phyloP scores from a whole-genome alignment of 192 early-diverging fungal species.

The Podila clonocystis region DNA sequence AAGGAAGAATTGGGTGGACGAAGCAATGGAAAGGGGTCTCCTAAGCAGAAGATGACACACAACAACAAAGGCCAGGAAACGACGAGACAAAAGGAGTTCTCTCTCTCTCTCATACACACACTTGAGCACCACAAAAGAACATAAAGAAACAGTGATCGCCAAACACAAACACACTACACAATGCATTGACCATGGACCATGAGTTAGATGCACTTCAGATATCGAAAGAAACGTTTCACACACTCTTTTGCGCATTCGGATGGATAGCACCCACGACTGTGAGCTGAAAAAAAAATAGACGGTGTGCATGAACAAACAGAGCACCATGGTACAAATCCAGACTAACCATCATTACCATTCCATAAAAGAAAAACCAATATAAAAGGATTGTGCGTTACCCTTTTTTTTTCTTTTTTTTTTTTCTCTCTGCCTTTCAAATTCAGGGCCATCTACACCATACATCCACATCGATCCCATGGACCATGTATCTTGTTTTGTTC shows the following conservation, averaged over 20 bases:
- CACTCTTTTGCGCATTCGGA: not conserved
- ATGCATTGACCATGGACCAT: not conserved
- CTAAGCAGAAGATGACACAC: too few species aligned
- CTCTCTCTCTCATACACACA: not conserved
- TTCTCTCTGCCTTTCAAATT: constrained; percentile 1
- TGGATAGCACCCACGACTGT: not conserved
- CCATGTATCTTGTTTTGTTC: too few species aligned
- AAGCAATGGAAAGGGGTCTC: too few species aligned
- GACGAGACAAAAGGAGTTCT: too few species aligned
- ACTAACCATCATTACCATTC: not conserved
- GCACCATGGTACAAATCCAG: not conserved
- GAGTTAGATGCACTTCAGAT: not conserved
- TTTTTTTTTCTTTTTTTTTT: constrained; percentile 5
- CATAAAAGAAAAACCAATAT: not conserved
- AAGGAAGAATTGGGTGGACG: too few species aligned
- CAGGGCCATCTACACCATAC: not conserved
- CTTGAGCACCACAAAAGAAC: not conserved
- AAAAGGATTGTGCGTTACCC: not conserved
- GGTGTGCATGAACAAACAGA: not conserved
- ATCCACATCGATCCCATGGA: constrained; percentile 1
- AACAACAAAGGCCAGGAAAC: too few species aligned
- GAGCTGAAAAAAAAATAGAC: not conserved
- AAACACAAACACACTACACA: not conserved
- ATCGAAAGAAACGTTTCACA: not conserved
- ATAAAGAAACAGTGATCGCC: not conserved